phyloP scores from a whole-genome alignment of 2,329 filamentous ascomycete genomes.

The Pseudovirgaria hyperparasitica region DNA sequence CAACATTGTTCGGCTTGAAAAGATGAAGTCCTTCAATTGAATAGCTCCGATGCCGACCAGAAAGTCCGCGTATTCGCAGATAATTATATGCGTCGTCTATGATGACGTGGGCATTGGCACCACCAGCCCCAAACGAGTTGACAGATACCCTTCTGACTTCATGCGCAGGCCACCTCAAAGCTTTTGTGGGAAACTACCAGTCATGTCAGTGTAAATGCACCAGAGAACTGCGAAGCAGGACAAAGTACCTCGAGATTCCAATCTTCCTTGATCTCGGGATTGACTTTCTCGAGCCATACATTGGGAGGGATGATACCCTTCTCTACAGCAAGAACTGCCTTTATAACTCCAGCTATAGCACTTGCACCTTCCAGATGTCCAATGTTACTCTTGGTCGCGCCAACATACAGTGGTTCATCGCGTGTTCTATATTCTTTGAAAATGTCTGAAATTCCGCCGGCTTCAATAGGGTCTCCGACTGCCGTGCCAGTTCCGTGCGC shows the following conservation, averaged over 20 bases:
- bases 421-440: constrained; percentile 9
- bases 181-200: constrained; percentile 5
- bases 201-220: too few relatives aligned
- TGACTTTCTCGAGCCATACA: constrained; percentile 5
- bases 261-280: constrained; percentile 1
- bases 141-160: constrained; percentile 6
- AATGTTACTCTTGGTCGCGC: constrained; percentile 22
- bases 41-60: constrained; percentile 1
- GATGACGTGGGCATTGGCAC: constrained; percentile 7
- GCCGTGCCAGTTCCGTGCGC: constrained; percentile 44
- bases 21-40: not conserved
- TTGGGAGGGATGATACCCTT: constrained; percentile 19
- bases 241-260: not conserved
- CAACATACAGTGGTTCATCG: constrained; percentile 11
- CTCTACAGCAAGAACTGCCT: constrained; percentile 27
- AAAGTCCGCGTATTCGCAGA: not conserved
- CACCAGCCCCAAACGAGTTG: constrained; percentile 8
- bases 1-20: too few relatives aligned
- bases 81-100: constrained; percentile 6
- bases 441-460: constrained; percentile 10
- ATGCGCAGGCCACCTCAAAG: constrained; percentile 5
- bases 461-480: constrained; percentile 30
- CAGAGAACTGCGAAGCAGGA: too few relatives aligned
- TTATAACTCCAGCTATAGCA: constrained; percentile 22
- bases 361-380: constrained; percentile 29